These are phyloP conservation scores for Globisporangium cederbergense DNA, from an alignment of 352 stramenopile genomes.

Conservation along the genomic window DNA sequence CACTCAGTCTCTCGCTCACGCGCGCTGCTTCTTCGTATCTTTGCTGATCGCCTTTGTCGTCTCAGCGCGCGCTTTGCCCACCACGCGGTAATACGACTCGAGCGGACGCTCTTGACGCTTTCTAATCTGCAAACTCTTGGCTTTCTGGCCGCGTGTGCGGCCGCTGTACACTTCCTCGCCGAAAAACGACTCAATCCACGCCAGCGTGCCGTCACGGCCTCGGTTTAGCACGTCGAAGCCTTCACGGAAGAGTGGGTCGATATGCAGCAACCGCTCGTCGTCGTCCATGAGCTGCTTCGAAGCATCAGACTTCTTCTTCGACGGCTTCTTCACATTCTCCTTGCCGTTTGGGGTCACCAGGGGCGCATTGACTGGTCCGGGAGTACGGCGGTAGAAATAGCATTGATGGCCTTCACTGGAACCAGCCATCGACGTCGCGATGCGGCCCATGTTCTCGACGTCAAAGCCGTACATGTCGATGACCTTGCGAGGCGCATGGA, in stretches of 20 bases:
- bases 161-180: constrained; percentile 54
- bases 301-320: constrained; percentile 12
- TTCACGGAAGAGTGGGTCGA: constrained; percentile 77
- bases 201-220: constrained; percentile 67
- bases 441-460: constrained; percentile 88
- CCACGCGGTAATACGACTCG: constrained; percentile 73
- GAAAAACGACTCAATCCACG: constrained; percentile 76
- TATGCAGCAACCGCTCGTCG: constrained; percentile 29
- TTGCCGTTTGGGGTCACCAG: constrained; percentile 20
- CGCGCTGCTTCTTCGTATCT: constrained; percentile 14
- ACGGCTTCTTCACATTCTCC: constrained; percentile 18
- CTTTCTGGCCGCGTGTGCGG: constrained; percentile 68
- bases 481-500: constrained; percentile 90
- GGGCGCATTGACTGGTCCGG: constrained; percentile 9
- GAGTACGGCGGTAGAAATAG: constrained; percentile 92
- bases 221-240: constrained; percentile 77
- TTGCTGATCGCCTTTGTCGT: constrained; percentile 9
- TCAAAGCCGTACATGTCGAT: constrained; percentile 93
- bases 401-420: constrained; percentile 95
- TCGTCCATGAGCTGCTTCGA: constrained; percentile 11
- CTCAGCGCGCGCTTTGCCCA: constrained; percentile 48
- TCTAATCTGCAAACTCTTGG: constrained; percentile 25
- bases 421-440: constrained; percentile 92
- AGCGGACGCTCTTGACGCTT: constrained; percentile 56
- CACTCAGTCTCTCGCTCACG: constrained; percentile 1